Base-by-base conservation (phyloP, 768 basidiomycete genomes). In the Suillus clintonianus region DNA sequence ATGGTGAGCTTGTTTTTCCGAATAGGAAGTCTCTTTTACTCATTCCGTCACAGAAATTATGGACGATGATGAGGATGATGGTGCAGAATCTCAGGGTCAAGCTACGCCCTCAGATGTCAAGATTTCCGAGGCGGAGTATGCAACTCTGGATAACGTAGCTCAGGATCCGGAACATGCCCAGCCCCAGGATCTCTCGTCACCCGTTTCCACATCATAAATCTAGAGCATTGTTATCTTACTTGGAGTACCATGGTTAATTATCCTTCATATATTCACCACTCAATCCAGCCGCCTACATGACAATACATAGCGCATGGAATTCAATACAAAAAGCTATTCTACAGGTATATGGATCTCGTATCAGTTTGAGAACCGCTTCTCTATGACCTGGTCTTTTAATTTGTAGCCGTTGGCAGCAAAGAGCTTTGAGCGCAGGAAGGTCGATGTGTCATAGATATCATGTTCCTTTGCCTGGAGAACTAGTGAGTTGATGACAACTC, bases 371-470 rank as follows among this genome's bases (percentile, higher is more conserved):
- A 94, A 94, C 63, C 81, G 83, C 75, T 95, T 95, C 73, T 92
- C 89, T 62, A 94, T 91, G 42, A 81, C 77, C 56, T 83, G 82
- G 47, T 76, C 86, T 22, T 83, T 83, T 45, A 92, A 72, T 68
- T 85, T 87, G 79, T 98, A 99, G 3, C 97, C 97, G 70, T 99
- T 99, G 14, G 92, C 82, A 17, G 79, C 71, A 76, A 99, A 99
- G 32, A 99, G 73, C 67, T 88, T 89, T 3, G 93, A 95, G 39
- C 81, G 84, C 71, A 97, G 76, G 86, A 99, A 99, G 5, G 94
- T 87, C 22, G 85, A 78, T 37, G 90, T 86, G 72, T 98, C 96
- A 72, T 90, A 98, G 57, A 99, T 98, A 67, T 99, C 97, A 68
- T 97, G 90, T 57, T 98, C 97, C 72, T 97, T 97, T 10, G 95